Conservation (phyloP, 805 yeast genomes). For the Naumovozyma baii region DNA sequence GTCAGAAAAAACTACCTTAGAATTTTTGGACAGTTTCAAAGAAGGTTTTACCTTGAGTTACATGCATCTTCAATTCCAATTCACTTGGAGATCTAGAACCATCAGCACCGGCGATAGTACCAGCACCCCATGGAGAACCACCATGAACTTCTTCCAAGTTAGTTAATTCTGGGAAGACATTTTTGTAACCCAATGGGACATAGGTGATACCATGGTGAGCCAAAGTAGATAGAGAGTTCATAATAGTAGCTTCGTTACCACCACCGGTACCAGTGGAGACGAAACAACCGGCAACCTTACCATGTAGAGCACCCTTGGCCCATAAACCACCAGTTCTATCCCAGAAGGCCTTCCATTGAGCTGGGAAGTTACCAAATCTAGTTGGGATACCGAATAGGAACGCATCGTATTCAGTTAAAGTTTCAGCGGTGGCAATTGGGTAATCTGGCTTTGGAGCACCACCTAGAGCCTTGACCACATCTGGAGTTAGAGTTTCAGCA, state of each 20-base stretch:
- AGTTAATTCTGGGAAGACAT: conserved; percentile 43
- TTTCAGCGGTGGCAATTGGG: conserved; percentile 55
- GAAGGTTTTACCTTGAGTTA: conserved; percentile 60
- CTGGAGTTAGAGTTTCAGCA: conserved; percentile 64
- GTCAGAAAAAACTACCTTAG: conserved; percentile 4
- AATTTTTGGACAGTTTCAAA: conserved; percentile 34
- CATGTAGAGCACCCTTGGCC: conserved; percentile 63
- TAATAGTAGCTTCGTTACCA: conserved; percentile 68
- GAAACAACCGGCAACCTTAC: conserved; percentile 68
- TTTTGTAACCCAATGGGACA: conserved; percentile 69
- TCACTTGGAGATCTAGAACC: conserved; percentile 63
- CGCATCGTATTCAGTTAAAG: conserved; percentile 61
- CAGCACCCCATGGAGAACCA: conserved; percentile 83
- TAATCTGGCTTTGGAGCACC: conserved; percentile 54
- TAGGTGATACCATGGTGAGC: conserved; percentile 75
- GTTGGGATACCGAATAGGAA: conserved; percentile 81
- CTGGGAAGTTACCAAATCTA: conserved; percentile 72
- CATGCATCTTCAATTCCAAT: conserved; percentile 54
- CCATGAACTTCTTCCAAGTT: conserved; percentile 63
- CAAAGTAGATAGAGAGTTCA: conserved; percentile 52
- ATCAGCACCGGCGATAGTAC: conserved; percentile 64
- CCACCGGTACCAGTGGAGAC: conserved; percentile 75
- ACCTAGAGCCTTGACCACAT: conserved; percentile 49
- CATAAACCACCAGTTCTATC: conserved; percentile 73
- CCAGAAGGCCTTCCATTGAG: conserved; percentile 69